Conservation (phyloP, 768 basidiomycete species). For the Filobasidium floriforme region DNA sequence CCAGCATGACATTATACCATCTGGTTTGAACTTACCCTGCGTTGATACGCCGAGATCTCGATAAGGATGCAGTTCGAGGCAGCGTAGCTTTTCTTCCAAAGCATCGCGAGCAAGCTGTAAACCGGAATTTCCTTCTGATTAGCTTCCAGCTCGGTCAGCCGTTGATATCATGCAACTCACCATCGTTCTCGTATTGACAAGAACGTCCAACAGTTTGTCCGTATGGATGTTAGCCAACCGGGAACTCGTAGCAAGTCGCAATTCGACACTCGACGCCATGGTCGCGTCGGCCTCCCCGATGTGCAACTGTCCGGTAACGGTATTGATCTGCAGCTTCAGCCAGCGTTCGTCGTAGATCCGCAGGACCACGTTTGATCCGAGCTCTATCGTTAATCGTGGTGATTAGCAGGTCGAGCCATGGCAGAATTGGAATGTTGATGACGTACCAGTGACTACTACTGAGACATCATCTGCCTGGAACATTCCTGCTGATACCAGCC, state of each 20-base stretch:
- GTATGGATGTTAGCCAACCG: neutral
- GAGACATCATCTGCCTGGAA: neutral
- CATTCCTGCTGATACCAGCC: neutral
- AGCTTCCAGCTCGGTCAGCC: neutral
- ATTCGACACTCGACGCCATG: neutral
- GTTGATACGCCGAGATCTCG: neutral
- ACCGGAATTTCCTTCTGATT: neutral
- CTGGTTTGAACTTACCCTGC: neutral
- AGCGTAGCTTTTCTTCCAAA: conserved; percentile 3
- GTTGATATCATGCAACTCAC: neutral
- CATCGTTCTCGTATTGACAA: conserved; percentile 4
- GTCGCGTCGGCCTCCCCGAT: conserved; percentile 6
- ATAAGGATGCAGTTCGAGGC: neutral
- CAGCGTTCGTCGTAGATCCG: conserved; percentile 2
- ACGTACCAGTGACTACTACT: neutral
- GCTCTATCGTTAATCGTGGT: neutral
- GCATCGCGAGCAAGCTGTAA: neutral
- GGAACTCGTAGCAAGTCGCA: neutral
- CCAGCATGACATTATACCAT: neutral
- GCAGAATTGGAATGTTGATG: neutral
- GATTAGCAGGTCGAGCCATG: neutral
- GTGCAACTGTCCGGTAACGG: neutral
- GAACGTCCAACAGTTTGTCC: neutral
- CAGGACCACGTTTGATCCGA: neutral
- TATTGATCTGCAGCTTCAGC: conserved; percentile 7